phyloP scores from a whole-genome alignment of 148 eudicot species.

The Chenopodium formosanum region DNA sequence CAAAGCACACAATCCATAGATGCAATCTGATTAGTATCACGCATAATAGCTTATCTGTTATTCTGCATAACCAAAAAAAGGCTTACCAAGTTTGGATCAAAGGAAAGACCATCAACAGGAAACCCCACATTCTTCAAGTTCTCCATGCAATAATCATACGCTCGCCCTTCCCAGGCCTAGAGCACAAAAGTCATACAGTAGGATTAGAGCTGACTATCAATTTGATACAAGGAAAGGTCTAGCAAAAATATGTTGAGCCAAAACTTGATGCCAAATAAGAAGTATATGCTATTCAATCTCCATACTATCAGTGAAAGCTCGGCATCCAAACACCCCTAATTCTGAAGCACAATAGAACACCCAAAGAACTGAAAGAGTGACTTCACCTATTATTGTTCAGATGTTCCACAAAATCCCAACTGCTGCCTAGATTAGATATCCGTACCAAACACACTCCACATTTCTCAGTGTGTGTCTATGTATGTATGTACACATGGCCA shows the following conservation, averaged over 20 bases:
- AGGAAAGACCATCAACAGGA: conserved; percentile 97
- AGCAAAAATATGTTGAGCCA: not conserved
- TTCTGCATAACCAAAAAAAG: not conserved
- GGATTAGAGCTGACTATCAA: not conserved
- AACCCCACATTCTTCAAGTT: conserved; percentile 77
- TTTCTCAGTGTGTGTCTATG: not conserved
- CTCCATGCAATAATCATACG: conserved; percentile 96
- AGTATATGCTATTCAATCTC: not conserved
- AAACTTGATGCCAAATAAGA: not conserved
- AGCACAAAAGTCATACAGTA: conserved; percentile 1
- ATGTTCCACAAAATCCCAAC: not conserved
- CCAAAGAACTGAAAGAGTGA: not conserved
- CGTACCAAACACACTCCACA: not conserved
- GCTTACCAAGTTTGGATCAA: conserved; percentile 87
- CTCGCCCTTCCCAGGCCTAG: conserved; percentile 99
- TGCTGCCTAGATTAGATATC: not conserved
- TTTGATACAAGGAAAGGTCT: not conserved
- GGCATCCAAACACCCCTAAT: not conserved
- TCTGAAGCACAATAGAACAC: not conserved
- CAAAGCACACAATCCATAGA: not conserved
- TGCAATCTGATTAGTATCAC: not conserved
- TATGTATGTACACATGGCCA: not conserved
- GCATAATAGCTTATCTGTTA: not conserved
- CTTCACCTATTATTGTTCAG: not conserved
- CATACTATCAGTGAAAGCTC: not conserved